Evolutionary conservation across 208 protist genomes (phyloP), one percentile per base, ranked within the genome.

Genomic region (Leishmania gerbilli): DNA sequence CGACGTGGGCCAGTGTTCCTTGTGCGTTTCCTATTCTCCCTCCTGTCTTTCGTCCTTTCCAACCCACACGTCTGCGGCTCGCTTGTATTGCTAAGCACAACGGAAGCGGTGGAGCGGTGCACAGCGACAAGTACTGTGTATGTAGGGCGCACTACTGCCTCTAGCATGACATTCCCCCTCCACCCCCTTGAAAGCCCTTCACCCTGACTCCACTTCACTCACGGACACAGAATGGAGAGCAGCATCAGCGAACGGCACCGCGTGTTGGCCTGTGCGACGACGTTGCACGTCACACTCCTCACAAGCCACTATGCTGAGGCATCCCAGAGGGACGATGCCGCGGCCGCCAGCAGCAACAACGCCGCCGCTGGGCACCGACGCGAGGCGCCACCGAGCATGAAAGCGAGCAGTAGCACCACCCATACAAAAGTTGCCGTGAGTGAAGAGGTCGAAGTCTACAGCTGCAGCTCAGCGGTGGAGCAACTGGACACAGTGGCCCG

Each of bases 401-500:
- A 84, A 47, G 21, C 75, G 45, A 56, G n/a, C 79, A 65, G 55
- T 71, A 65, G 27, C 42, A 37, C 42, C 42, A 21, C 49, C 0
- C 51, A 15, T 15, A 11, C 67, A 4, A 82, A 82, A 79, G 45
- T 62, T 53, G n/a, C 74, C 3, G 75, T 64, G 6, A 68, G 60
- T 11, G 82, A 86, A 19, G 58, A 45, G 8, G 77, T 78, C 13
- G 56, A 77, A 21, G 21, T 53, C 40, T 86, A 79, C 82, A 51
- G 47, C 24, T 82, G 82, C 42, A 67, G 58, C 65, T 80, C 82
- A 64, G 51, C 68, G 15, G 72, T 77, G 0, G 82, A 86, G 55
- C 82, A 86, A 64, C 74, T 82, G 24, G 82, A 86, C 72, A 86
- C 78, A 37, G 75, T 86, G 13, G 82, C 82, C 40, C 82, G 82